phyloP scores from a whole-genome alignment of 192 early-diverging fungal genomes.

The Chytriomyces sp. region DNA sequence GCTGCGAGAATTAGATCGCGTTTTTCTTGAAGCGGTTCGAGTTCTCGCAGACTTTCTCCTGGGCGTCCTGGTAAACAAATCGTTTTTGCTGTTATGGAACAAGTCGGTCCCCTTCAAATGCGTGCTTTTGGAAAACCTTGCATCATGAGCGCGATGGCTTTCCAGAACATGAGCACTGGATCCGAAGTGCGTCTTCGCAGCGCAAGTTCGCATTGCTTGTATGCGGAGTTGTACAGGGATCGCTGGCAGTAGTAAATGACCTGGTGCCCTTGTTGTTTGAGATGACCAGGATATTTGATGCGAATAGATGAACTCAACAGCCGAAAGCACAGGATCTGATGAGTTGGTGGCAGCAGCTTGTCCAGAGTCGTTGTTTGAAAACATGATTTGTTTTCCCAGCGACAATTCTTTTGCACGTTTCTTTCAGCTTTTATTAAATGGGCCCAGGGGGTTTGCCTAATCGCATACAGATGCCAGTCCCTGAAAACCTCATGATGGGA shows the following conservation, averaged over 20 bases:
- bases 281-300: not conserved
- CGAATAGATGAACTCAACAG: not conserved
- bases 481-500: too few species aligned
- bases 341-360: not conserved
- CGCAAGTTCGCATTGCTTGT: constrained; percentile 43
- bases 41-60: constrained; percentile 48
- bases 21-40: constrained; percentile 56
- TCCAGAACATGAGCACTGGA: constrained; percentile 56
- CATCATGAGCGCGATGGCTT: constrained; percentile 39
- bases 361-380: not conserved
- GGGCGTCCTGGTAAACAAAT: constrained; percentile 37
- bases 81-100: not conserved
- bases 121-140: constrained; percentile 33
- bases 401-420: not conserved
- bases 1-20: constrained; percentile 51
- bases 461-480: too few species aligned
- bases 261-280: not conserved
- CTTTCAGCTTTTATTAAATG: too few species aligned
- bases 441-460: too few species aligned
- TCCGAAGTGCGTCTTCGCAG: constrained; percentile 50
- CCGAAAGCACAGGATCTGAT: constrained; percentile 28
- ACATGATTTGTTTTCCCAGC: not conserved
- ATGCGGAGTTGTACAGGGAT: constrained; percentile 46
- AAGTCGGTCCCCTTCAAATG: not conserved
- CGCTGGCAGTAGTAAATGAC: constrained; percentile 48